Conservation (phyloP, 257 asterid species). For the Handroanthus guayacan region DNA sequence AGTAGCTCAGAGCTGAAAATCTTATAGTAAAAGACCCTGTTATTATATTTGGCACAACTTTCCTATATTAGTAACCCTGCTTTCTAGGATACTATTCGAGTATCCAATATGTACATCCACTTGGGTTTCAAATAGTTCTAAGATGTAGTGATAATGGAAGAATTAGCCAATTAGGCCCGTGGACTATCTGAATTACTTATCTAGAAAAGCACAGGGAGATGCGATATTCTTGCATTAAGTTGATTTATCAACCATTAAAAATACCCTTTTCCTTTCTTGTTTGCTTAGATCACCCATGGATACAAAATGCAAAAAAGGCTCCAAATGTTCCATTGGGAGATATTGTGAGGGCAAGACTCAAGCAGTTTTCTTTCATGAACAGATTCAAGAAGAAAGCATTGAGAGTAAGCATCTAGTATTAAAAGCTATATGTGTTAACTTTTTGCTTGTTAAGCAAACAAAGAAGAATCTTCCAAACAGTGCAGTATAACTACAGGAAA, state of each 20-base stretch:
- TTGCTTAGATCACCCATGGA: slow-evolving; percentile 85
- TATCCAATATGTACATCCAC: not conserved
- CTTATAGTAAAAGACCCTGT: too few relatives aligned
- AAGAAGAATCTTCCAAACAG: not conserved
- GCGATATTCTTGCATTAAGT: not conserved
- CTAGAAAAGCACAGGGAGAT: slow-evolving; percentile 19
- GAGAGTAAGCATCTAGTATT: slow-evolving; percentile 60
- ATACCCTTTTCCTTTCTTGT: slow-evolving; percentile 17
- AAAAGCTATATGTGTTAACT: not conserved
- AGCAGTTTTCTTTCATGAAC: slow-evolving; percentile 89
- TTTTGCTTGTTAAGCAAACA: too few relatives aligned
- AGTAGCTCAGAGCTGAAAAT: too few relatives aligned
- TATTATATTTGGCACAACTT: not conserved
- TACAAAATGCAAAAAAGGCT: slow-evolving; percentile 86
- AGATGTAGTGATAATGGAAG: slow-evolving; percentile 1
- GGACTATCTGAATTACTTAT: slow-evolving; percentile 24
- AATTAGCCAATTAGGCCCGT: slow-evolving; percentile 3
- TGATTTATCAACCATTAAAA: slow-evolving; percentile 27
- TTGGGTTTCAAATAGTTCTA: slow-evolving; percentile 6
- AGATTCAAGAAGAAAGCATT: slow-evolving; percentile 90
- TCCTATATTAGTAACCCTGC: not conserved
- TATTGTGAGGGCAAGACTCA: slow-evolving; percentile 84
- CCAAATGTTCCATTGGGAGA: slow-evolving; percentile 92
- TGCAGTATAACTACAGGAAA: not conserved
- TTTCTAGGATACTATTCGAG: not conserved